These are phyloP conservation scores for Lactifluus pinguis DNA, from an alignment of 768 basidiomycete genomes.

Conservation along the genomic window DNA sequence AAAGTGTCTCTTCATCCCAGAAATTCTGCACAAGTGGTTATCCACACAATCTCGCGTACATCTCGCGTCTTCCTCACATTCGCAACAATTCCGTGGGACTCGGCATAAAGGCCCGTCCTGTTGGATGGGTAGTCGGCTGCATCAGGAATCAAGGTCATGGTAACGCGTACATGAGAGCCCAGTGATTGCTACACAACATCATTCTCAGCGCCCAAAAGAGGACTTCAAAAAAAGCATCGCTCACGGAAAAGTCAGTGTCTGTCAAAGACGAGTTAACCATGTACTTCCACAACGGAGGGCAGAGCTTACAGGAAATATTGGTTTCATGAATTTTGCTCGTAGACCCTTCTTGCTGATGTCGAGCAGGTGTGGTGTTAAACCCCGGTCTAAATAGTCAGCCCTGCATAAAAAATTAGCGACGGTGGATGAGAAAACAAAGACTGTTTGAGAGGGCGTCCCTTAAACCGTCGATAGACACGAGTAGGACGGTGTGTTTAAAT, in stretches of 20 bases:
- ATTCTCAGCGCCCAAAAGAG: not conserved
- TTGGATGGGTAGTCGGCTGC: not conserved
- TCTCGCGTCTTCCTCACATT: conserved; percentile 44
- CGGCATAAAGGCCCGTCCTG: conserved; percentile 85
- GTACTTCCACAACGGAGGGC: not conserved
- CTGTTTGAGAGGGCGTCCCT: conserved; percentile 30
- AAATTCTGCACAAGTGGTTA: conserved; percentile 52
- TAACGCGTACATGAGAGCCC: conserved; percentile 65
- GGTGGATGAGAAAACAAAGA: not conserved
- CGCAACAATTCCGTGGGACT: conserved; percentile 85
- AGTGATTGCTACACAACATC: conserved; percentile 60
- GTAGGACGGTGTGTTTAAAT: conserved; percentile 70
- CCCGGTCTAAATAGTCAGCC: conserved; percentile 81
- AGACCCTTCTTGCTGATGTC: conserved; percentile 74
- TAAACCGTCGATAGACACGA: conserved; percentile 83
- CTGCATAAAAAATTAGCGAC: conserved; percentile 28
- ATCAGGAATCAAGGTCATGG: not conserved
- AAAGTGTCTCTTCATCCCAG: conserved; percentile 60
- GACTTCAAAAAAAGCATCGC: conserved; percentile 24
- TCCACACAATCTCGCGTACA: not conserved
- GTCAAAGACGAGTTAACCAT: conserved; percentile 8
- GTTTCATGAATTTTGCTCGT: conserved; percentile 80
- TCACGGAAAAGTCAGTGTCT: conserved; percentile 89
- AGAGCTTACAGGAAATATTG: conserved; percentile 71
- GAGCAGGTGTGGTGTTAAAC: conserved; percentile 74